These are phyloP conservation scores for Alternaria solani DNA, from an alignment of 2,329 filamentous ascomycete genomes.

Conservation along the genomic window DNA sequence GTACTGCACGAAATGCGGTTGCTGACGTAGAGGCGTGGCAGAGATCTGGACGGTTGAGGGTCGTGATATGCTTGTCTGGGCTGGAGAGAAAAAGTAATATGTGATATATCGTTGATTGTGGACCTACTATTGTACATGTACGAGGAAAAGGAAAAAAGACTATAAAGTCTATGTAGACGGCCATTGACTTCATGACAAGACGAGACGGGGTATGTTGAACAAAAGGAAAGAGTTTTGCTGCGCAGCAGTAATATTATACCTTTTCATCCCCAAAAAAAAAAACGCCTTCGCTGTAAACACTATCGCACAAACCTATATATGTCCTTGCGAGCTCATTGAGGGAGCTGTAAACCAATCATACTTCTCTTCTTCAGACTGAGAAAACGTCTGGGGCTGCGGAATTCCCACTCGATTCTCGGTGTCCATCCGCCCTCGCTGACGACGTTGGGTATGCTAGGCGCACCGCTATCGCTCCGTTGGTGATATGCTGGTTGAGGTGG, in stretches of 20 bases:
- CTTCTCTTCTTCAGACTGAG: constrained; percentile 30
- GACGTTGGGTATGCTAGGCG: constrained; percentile 31
- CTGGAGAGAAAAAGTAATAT: not conserved
- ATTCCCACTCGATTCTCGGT: constrained; percentile 30
- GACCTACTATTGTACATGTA: not conserved
- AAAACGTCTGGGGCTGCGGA: constrained; percentile 27
- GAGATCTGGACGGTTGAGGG: not conserved
- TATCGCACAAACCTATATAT: not conserved
- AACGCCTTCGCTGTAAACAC: constrained; percentile 3
- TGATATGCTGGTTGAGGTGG: constrained; percentile 4
- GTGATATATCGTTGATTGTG: not conserved
- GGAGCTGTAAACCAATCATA: constrained; percentile 14
- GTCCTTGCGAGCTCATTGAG: not conserved
- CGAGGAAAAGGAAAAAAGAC: not conserved
- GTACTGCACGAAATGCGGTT: not conserved
- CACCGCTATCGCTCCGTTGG: constrained; percentile 18
- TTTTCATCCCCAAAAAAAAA: no score
- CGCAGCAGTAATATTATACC: constrained; percentile 7
- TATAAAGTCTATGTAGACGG: not conserved
- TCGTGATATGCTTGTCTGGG: not conserved
- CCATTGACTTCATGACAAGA: not conserved
- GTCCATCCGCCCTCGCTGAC: constrained; percentile 27
- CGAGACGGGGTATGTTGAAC: constrained; percentile 4
- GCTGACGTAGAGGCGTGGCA: not conserved
- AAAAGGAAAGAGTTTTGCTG: constrained; percentile 4